Base-by-base conservation (phyloP, 2,329 filamentous ascomycete genomes). In the Phaeosphaeriaceae sp. region DNA sequence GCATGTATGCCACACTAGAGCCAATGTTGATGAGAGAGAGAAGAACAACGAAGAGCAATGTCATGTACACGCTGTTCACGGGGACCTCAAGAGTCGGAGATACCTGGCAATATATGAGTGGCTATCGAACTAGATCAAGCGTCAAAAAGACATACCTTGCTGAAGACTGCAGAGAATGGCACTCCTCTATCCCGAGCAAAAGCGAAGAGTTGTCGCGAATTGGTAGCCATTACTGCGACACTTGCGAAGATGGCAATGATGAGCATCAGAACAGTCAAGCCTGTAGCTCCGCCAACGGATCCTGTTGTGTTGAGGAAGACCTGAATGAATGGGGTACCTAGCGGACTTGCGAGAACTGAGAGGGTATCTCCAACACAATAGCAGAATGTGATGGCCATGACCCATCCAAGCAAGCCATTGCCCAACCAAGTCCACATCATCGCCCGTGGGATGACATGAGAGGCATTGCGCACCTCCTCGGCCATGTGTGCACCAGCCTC, bases 21-120 rank as follows among this genome's bases (percentile, higher is more conserved):
- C 80, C 82, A 56, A 84, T 76, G 61, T 82, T 82, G 71, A 84
- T 81, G 24, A 83, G 67, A 0, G 78, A 78, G 19, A 84, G 73
- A 11, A 82, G 68, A 17, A 74, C 58, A 22, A 75, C 74, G 24
- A 80, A 68, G 13, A 74, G 62, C 7, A 79, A 65, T 3, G 79
- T 78, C 41, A 81, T 71, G 54, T 78, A 69, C 49, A 82, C 74
- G 2, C 79, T 72, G 61, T 81, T 81, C 24, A 82, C 69, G 5
- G 80, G 80, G 21, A 55, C 41, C 24, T 57, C 42, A 5, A 52
- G 45, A 22, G 36, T 47, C 13, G 46, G 47, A 24, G 17, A 41
- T 17, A 53, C 51, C 42, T 53, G 42, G 13, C 17, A 27, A 19
- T 27, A 31, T 9, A 27, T 36, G 21, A 49, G 21, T 13, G 40